Conservation (phyloP, 768 basidiomycete species). For the Suillus fuscotomentosus region DNA sequence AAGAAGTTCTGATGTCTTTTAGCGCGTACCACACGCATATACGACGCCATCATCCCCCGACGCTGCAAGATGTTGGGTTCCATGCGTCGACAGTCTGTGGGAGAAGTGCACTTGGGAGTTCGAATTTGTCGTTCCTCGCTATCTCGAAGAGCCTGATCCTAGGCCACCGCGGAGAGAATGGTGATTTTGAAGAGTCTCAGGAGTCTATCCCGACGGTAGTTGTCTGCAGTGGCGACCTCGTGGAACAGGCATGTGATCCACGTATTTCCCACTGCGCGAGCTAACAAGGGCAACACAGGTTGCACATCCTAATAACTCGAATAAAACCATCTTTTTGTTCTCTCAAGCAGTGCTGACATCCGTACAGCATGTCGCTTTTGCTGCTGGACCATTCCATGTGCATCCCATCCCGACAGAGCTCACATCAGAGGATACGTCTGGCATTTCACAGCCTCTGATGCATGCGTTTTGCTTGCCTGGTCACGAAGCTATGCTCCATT, state of each 20-base stretch:
- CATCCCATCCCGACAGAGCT: constrained; percentile 65
- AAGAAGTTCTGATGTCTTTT: constrained; percentile 16
- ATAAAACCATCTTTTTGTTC: constrained; percentile 94
- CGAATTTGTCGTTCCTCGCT: constrained; percentile 89
- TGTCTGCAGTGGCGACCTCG: constrained; percentile 90
- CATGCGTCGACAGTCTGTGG: constrained; percentile 92
- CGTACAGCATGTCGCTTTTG: constrained; percentile 95
- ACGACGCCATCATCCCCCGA: constrained; percentile 86
- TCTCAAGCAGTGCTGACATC: constrained; percentile 84
- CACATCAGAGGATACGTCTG: constrained; percentile 57
- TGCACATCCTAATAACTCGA: constrained; percentile 89
- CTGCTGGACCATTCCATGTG: constrained; percentile 91
- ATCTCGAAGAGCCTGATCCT: constrained; percentile 56
- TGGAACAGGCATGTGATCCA: constrained; percentile 73
- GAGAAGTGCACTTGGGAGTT: constrained; percentile 99
- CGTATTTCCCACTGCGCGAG: background rate
- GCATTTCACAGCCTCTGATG: constrained; percentile 70
- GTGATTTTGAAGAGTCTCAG: constrained; percentile 45
- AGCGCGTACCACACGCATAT: constrained; percentile 94
- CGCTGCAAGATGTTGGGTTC: constrained; percentile 97
- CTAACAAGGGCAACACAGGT: constrained; percentile 48
- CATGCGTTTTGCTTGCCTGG: constrained; percentile 94
- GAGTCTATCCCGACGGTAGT: constrained; percentile 80
- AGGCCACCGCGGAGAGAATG: constrained; percentile 36
- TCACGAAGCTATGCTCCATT: constrained; percentile 65